Base-by-base conservation (phyloP, 2,329 filamentous ascomycete species). In the Botrytis hyacinthi region DNA sequence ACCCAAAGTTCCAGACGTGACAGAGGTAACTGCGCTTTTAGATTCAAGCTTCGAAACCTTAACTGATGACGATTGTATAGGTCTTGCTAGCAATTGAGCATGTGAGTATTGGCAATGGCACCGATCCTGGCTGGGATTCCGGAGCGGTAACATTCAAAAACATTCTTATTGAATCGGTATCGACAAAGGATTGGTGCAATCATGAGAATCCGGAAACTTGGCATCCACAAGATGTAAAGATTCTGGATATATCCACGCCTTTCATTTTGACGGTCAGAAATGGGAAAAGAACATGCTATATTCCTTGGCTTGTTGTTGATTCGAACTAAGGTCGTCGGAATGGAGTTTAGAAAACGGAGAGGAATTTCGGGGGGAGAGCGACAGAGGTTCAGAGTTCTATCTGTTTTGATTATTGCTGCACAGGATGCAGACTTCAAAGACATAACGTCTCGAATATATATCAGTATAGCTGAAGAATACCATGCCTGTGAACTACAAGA, bases 101-200 rank as follows among this genome's bases (percentile, higher is more conserved):
- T 48, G n/a, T 65, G 22, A 44, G 32, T n/a, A 51, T 65, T 2
- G 35, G 57, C 7, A 22, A n/a, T 42, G 22, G 35, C 26, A 5
- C 14, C 29, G 70, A 66, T 12, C 60, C 62, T 57, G 70, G 62
- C 1, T 72, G 70, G 70, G 61, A 22, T 16, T 72, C 70, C 8
- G 70, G 70, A 32, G 35, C 70, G 3, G 70, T 68, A 37, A 72
- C 22, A 14, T 72, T 72, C 70, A 72, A 37, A n/a, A 68, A 72
- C 32, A 72, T 68, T 32, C 26, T 72, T 3, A 72, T 72, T 12
- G 61, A 72, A 32, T 54, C 61, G 3, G 29, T 26, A 14, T 66
- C 51, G 22, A 67, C 48, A 40, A 46, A 37, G 7, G 60, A 66
- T 66, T 72, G 70, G 70, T 72, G 70, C n/a, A 65, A 71, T 54